Conservation (phyloP, 176 grass and related monocot genomes). For the Tuctoria greenei region DNA sequence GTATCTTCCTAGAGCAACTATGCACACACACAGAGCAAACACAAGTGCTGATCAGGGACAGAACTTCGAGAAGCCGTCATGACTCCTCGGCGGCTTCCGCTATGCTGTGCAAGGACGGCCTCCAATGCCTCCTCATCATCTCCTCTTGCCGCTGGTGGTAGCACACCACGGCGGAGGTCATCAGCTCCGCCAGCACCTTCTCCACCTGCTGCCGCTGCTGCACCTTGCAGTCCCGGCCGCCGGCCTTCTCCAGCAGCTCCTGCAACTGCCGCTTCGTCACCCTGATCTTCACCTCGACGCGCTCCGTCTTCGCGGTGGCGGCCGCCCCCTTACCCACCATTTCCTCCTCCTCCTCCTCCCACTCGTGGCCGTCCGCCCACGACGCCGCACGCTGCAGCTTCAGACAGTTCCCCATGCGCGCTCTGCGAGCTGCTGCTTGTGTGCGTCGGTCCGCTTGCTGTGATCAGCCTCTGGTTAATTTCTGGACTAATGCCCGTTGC, state of each 20-base stretch:
- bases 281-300: slow-evolving; percentile 57
- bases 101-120: slow-evolving; percentile 54
- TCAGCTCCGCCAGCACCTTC: slow-evolving; percentile 44
- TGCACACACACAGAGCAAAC: not conserved
- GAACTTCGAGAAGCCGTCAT: not conserved
- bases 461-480: not conserved
- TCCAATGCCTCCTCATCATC: slow-evolving; percentile 31
- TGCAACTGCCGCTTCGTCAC: slow-evolving; percentile 61
- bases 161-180: slow-evolving; percentile 26
- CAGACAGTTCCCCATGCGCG: slow-evolving; percentile 61
- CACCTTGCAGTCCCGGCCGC: slow-evolving; percentile 15
- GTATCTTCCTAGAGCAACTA: slow-evolving; percentile 28
- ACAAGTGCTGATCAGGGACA: not conserved
- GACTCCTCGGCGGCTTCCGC: slow-evolving; percentile 34
- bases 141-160: slow-evolving; percentile 23
- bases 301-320: not conserved
- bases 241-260: slow-evolving; percentile 46
- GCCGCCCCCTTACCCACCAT: not conserved
- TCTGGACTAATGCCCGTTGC: not conserved
- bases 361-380: slow-evolving; percentile 61
- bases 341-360: slow-evolving; percentile 31
- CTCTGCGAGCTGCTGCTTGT: not conserved
- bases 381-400: slow-evolving; percentile 32
- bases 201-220: slow-evolving; percentile 23
- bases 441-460: not conserved